phyloP scores from a whole-genome alignment of 2,329 filamentous ascomycete species.

The Capronia americana region DNA sequence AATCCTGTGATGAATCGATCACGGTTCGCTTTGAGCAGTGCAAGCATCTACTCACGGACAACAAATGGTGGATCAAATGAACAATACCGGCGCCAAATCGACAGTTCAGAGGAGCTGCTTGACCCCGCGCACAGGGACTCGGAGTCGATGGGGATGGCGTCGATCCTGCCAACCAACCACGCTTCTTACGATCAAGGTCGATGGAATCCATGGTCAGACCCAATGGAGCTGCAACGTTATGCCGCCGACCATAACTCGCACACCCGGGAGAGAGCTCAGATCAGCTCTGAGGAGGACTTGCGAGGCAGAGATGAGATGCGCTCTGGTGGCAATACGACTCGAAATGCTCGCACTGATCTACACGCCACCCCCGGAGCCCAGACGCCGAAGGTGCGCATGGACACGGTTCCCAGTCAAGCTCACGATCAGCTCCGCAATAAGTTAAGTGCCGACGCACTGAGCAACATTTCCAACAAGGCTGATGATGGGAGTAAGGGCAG shows the following conservation, averaged over 20 bases:
- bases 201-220: slow-evolving; percentile 36
- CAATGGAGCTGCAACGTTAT: neutral
- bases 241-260: slow-evolving; percentile 38
- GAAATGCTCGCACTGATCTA: slow-evolving; percentile 3
- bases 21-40: slow-evolving; percentile 41
- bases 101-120: slow-evolving; percentile 31
- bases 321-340: neutral
- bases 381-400: slow-evolving; percentile 15
- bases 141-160: slow-evolving; percentile 47
- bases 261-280: slow-evolving; percentile 49
- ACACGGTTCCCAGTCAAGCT: slow-evolving; percentile 18
- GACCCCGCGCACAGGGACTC: slow-evolving; percentile 20
- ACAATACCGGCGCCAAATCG: slow-evolving; percentile 25
- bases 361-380: slow-evolving; percentile 18
- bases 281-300: slow-evolving; percentile 36
- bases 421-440: slow-evolving; percentile 24
- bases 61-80: slow-evolving; percentile 45
- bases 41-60: slow-evolving; percentile 53
- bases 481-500: slow-evolving; percentile 26
- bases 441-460: slow-evolving; percentile 18
- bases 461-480: slow-evolving; percentile 24
- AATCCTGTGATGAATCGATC: slow-evolving; percentile 17
- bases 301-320: neutral
- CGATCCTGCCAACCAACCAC: slow-evolving; percentile 45
- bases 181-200: slow-evolving; percentile 21